Evolutionary conservation across 805 yeast genomes (phyloP), one percentile per base, ranked within the genome.

Genomic region (Zygosaccharomyces siamensis): DNA sequence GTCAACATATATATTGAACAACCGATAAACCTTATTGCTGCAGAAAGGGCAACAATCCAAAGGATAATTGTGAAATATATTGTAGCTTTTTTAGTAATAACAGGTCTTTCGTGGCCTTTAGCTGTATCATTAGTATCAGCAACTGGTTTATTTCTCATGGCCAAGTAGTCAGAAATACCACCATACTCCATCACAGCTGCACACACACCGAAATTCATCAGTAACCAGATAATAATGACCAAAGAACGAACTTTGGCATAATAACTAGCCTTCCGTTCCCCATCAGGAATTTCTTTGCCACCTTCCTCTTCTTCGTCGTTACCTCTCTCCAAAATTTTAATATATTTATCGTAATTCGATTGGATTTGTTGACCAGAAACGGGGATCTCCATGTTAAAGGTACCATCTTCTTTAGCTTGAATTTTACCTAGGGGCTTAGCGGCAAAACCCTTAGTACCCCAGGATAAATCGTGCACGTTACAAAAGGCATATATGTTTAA

Each of bases 381-480:
- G 7, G 96, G 96, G 28, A 84, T 78, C 54, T 79, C 84, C 62
- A 81, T 74, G 54, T 82, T 84, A 46, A 83, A 76, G 51, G 81
- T 81, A 57, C 86, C 89, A 48, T 77, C 81, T 46, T 73, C 77
- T 35, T 77, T 75, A 3, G 87, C 76, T 59, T 84, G 86, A 21
- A 96, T 97, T 39, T 84, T 81, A 51, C 97, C 98, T 59, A 93
- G 74, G 78, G 95, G 69, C 73, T 79, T 62, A 40, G 80, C 76
- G 8, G 80, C 81, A 44, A 83, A 88, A 42, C 96, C 96, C 66
- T 90, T 88, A 3, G 96, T 92, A 65, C 98, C 98, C 98, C 98
- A 92, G 5, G 97, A 86, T 42, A 92, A 83, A 72, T 92, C 99
- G 67, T 92, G 96, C 52, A 92, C 84, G 68, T 92, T 92, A 73